Evolutionary conservation across 129 eudicot genomes (phyloP), one percentile per base, ranked within the genome.

Genomic region (Flaveria sonorensis): DNA sequence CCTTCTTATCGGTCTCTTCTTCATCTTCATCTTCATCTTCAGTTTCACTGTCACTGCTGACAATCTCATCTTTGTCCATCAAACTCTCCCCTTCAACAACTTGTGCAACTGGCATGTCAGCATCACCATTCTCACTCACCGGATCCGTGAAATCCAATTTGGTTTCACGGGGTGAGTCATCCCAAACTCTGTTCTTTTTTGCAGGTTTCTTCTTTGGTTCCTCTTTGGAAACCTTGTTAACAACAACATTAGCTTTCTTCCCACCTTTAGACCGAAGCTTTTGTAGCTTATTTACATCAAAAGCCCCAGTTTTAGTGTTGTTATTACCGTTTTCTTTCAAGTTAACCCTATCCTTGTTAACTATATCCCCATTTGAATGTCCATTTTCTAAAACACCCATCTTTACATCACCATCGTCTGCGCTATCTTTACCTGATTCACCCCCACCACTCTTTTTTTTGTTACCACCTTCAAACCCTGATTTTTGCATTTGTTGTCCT

Each of bases 61-160:
- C 15, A 64, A 89, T 64, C 87, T 94, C 99, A 71, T 94, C 99
- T 82, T 78, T 88, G 82, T 94, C 97, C 99, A 94, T 94, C 99
- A 89, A 86, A 89, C 97, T 91, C 89, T 91, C 93, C 45, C 98
- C 98, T 79, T 84, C 79, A 87, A 85, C 84, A 21, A 75, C 85
- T 55, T 83, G 86, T 28, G 83, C 88, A 86, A 79, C 75, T 13
- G 74, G 67, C 60, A 85, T 75, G 75, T 84, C 79, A 30, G 85
- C 85, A 51, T 86, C 92, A 77, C 87, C 96, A 78, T 87, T 83
- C 83, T 83, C 97, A 81, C 84, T 75, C 73, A 77, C 88, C 3
- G 97, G 93, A 82, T 94, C 97, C 28, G 99, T 91, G 66, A 81
- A 94, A 69, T 94, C 99, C 82, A 94, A 77, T 70, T 94, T 94